These are phyloP conservation scores for Myxozyma lipomycoides DNA, from an alignment of 805 yeast species.

Conservation along the genomic window DNA sequence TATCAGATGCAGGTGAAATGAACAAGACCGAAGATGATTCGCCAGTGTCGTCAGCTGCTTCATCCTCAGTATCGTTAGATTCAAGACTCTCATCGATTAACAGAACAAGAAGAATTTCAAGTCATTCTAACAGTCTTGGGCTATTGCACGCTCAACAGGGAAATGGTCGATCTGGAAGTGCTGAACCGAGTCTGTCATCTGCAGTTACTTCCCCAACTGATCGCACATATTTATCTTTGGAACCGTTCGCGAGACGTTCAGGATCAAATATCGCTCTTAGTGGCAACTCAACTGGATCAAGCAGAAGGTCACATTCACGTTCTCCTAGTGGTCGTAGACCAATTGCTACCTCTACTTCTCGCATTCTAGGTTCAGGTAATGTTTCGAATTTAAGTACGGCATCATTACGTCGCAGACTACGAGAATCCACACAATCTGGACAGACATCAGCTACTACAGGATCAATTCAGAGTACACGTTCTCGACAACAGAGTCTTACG, in stretches of 20 bases:
- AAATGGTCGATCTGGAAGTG: neutral
- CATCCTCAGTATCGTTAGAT: neutral
- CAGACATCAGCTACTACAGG: slow-evolving; percentile 1
- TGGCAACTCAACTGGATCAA: neutral
- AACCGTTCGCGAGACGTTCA: slow-evolving; percentile 3
- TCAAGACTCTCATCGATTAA: neutral
- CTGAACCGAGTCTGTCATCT: neutral
- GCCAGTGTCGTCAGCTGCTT: neutral
- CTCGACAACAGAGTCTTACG: neutral
- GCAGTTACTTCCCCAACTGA: neutral
- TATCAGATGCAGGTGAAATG: neutral
- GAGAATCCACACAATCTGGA: neutral
- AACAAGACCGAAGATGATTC: neutral
- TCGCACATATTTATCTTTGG: slow-evolving; percentile 1
- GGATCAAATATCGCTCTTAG: too few species aligned
- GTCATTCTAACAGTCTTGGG: neutral
- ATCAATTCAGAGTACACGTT: neutral
- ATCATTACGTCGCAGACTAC: neutral
- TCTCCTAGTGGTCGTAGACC: slow-evolving; percentile 1
- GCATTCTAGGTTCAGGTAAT: slow-evolving; percentile 3
- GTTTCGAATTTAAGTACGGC: neutral
- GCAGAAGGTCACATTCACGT: neutral
- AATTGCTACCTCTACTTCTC: slow-evolving; percentile 7
- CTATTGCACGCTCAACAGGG: neutral
- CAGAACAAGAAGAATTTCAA: neutral